Base-by-base conservation (phyloP, 108 stramenopile species). In the Stephanodiscus triporus region DNA sequence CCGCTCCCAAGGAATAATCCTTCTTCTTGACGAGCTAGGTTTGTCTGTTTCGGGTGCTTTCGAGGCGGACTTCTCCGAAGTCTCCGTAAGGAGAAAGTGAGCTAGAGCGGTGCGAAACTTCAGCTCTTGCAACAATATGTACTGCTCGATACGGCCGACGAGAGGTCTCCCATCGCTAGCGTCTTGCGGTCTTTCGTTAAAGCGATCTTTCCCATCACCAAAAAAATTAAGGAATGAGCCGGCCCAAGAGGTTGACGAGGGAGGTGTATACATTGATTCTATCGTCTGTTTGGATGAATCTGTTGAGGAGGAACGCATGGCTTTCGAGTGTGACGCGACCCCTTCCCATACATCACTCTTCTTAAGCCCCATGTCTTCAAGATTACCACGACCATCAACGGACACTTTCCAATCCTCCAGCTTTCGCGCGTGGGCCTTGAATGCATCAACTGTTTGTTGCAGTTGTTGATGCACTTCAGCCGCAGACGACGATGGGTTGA, bases 291-390 rank as follows among this genome's bases (percentile, higher is more conserved):
- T 17, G n/a, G 30, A 30, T 37, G 38, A n/a, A n/a, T 43, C 60
- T 5, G 37, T 22, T 36, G 30, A 36, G 37, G 14, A 40, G 22
- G 30, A 61, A 0, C 20, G 60, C 38, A 22, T 61, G 13, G 19
- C 60, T 42, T 42, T 38, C 60, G 60, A 61, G 40, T 40, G 60
- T 42, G 36, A 26, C 60, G 43, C 60, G 37, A 61, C 17, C 60
- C 19, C n/a, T 23, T 61, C 19, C 60, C 60, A 61, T 61, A 22
- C 37, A 9, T 23, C 60, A 17, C 22, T 37, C 38, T 42, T 61
- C 17, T 22, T 42, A 9, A n/a, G 22, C 4, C 22, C 37, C 17
- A 17, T 61, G 36, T 36, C n/a, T 19, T 37, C 60, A 38, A 38
- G 16, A 9, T 61, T 37, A 19, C 38, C 36, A 38, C 37, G 36